A percentile compares a stretch with the other conserved stretches of the same genome.
Conservation (phyloP, 2,329 filamentous ascomycete genomes). For the Moelleriella libera region DNA sequence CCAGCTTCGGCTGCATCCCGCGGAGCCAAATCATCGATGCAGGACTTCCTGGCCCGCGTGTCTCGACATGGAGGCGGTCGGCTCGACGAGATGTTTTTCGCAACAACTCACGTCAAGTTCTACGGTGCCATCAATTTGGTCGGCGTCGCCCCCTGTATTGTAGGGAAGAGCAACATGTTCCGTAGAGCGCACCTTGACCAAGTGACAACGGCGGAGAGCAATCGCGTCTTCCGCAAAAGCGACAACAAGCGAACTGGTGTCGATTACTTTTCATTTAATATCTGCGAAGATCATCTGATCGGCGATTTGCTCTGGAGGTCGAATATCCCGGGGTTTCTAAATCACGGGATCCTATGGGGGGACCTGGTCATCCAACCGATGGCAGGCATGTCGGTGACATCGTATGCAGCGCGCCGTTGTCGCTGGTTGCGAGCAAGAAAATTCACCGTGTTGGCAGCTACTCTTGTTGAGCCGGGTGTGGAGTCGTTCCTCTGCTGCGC, state of each 20-base stretch:
- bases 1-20: conserved; percentile 12
- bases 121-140: conserved; percentile 96
- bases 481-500: conserved; percentile 75
- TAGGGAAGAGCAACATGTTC: conserved; percentile 99
- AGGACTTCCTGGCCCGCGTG: conserved; percentile 8
- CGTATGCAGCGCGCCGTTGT: conserved; percentile 69
- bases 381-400: conserved; percentile 59
- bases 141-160: conserved; percentile 77
- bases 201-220: conserved; percentile 40
- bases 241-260: conserved; percentile 48
- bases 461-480: conserved; percentile 82
- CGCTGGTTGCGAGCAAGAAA: conserved; percentile 90
- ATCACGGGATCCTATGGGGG: conserved; percentile 73
- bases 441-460: conserved; percentile 81
- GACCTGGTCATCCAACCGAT: conserved; percentile 87
- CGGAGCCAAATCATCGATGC: too few relatives aligned
- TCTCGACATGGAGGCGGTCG: conserved; percentile 53
- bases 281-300: conserved; percentile 95
- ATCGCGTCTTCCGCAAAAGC: conserved; percentile 25
- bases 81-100: conserved; percentile 89
- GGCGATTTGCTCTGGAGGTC: conserved; percentile 80
- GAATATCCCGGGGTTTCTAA: conserved; percentile 48
- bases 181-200: conserved; percentile 77
- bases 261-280: conserved; percentile 88
- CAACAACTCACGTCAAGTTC: conserved; percentile 89